A percentile compares a stretch with the other conserved stretches of the same genome.
These are phyloP conservation scores for Aspergillus ruber DNA, from an alignment of 2,329 filamentous ascomycete species.

Conservation along the genomic window DNA sequence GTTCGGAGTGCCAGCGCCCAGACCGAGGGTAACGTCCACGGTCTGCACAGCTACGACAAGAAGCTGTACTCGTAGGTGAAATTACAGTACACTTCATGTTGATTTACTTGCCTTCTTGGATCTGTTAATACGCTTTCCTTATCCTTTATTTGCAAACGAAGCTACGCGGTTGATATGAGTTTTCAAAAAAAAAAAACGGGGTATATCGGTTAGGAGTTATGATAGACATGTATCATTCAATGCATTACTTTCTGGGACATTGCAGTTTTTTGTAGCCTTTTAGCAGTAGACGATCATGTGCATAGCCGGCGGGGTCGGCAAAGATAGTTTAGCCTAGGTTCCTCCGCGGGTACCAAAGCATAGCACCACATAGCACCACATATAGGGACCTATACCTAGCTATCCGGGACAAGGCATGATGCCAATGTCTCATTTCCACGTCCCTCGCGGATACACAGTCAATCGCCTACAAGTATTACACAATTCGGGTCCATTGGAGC, in stretches of 20 bases:
- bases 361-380: too few species aligned
- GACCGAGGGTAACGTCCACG: conserved; percentile 92
- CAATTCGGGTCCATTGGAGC: neutral
- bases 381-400: too few species aligned
- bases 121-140: conserved; percentile 18
- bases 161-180: conserved; percentile 16
- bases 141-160: conserved; percentile 13
- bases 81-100: conserved; percentile 2
- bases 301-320: too few species aligned
- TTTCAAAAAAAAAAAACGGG: conserved; percentile 27
- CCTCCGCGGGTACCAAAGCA: too few species aligned
- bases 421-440: too few species aligned
- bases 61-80: conserved; percentile 80
- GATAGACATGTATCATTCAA: conserved; percentile 6
- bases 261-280: neutral
- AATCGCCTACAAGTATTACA: neutral
- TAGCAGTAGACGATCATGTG: too few species aligned
- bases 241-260: conserved; percentile 7
- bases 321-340: too few species aligned
- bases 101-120: conserved; percentile 11
- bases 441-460: too few species aligned
- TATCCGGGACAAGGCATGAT: neutral
- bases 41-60: conserved; percentile 98
- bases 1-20: conserved; percentile 89
- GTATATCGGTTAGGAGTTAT: conserved; percentile 27